Evolutionary conservation across 805 yeast genomes (phyloP).

Genomic region (Barnettozyma sucrosica): DNA sequence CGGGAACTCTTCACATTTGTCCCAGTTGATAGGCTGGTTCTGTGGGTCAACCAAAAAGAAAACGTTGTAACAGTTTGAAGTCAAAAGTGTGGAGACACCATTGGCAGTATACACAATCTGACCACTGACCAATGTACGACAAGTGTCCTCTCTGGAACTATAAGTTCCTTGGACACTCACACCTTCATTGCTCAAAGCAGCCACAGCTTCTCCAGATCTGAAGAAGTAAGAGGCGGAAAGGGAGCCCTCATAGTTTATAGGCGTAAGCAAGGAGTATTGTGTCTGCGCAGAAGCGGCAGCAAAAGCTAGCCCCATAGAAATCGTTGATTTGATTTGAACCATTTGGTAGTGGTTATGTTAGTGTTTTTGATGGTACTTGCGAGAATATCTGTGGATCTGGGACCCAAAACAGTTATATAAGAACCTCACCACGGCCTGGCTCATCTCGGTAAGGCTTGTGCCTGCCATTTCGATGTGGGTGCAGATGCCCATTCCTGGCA

Average conservation of each 20-base stretch:
- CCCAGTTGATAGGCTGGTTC: constrained; percentile 17
- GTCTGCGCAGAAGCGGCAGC: constrained; percentile 20
- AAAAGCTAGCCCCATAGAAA: constrained; percentile 11
- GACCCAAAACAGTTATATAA: not conserved
- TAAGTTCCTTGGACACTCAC: constrained; percentile 14
- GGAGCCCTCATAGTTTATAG: constrained; percentile 15
- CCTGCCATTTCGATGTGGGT: not conserved
- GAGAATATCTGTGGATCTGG: not conserved
- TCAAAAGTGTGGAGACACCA: constrained; percentile 13
- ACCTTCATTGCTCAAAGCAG: constrained; percentile 11
- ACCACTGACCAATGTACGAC: constrained; percentile 15
- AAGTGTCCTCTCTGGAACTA: constrained; percentile 9
- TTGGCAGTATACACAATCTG: constrained; percentile 20
- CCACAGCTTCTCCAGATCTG: constrained; percentile 13
- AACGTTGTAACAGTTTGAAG: constrained; percentile 23
- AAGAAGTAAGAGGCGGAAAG: constrained; percentile 20
- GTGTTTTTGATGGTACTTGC: not conserved
- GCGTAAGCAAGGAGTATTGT: constrained; percentile 9
- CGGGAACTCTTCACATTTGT: constrained; percentile 23
- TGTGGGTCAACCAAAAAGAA: constrained; percentile 16
- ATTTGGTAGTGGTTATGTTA: not conserved
- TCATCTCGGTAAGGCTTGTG: not conserved
- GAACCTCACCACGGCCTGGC: not conserved
- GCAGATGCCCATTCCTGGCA: not conserved
- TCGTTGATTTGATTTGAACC: constrained; percentile 6